Base-by-base conservation (phyloP, 2,329 filamentous ascomycete genomes). In the Penicillium decumbens region DNA sequence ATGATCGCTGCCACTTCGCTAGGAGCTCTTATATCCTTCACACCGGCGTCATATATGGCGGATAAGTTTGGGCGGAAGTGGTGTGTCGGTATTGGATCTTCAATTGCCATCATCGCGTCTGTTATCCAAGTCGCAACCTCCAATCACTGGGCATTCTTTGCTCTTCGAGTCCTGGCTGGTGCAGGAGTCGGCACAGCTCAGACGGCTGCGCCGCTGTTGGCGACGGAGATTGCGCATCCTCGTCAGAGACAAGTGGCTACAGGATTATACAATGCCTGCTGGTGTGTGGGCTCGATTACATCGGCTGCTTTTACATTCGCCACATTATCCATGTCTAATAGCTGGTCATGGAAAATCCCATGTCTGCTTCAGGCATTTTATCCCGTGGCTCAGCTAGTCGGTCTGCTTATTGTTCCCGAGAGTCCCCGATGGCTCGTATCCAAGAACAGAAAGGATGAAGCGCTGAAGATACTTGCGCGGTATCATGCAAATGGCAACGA, bases 371-470 rank as follows among this genome's bases (percentile, higher is more conserved):
- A 81, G 59, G 68, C 72, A 6, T 70, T 69, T 1, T 69, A 75
- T 28, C 71, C 69, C 13, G 57, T 65, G 2, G 55, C 82, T 6
- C 78, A 82, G 41, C 68, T 79, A 30, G 23, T 73, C 25, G 66
- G 75, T 24, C 71, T 76, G 2, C 79, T 75, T 49, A 76, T 82
- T 58, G 68, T 84, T 0, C 82, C 83, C 0, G 82, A 85, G 58
- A 82, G 79, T 1, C 82, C 82, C 1, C 69, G 82, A 42, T 84
- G 81, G 81, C 72, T 84, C n/a, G 79, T 82, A 45, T 77, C 78
- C 37, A 77, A 81, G 47, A 77, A 80, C 51, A 76, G 77, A 13
- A 72, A 77, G 13, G 79, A 83, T 24, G 74, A 83, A 55, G 81
- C 80, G 1, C 69, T 78, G 15, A 66, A 72, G 5, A 75, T 80